Percentiles rank a stretch among this genome's conserved stretches.
These are phyloP conservation scores for Xylaria longipes DNA, from an alignment of 495 filamentous ascomycete genomes.

Conservation along the genomic window DNA sequence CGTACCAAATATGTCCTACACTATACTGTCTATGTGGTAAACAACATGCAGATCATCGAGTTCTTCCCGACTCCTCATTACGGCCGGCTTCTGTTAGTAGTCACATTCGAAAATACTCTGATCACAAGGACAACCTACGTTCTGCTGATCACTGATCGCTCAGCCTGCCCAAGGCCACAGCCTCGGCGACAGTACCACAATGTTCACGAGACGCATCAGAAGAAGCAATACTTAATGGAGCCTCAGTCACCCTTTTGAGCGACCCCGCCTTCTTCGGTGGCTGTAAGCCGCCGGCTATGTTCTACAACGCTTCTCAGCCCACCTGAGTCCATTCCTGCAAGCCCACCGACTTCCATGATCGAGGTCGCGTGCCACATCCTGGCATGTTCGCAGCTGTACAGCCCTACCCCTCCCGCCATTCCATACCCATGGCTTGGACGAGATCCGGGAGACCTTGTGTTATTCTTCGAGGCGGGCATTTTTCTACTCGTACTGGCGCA, in stretches of 20 bases:
- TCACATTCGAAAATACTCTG: constrained; percentile 1
- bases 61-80: background rate
- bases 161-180: background rate
- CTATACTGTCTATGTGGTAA: background rate
- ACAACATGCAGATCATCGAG: background rate
- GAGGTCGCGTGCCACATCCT: constrained; percentile 6
- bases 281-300: background rate
- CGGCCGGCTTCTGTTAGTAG: background rate
- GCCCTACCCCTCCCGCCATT: background rate
- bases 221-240: constrained; percentile 10
- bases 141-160: constrained; percentile 15
- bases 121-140: constrained; percentile 7
- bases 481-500: no score
- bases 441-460: background rate
- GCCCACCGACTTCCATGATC: background rate
- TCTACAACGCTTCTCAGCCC: background rate
- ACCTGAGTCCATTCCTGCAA: constrained; percentile 4
- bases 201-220: background rate
- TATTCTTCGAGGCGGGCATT: background rate
- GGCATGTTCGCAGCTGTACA: background rate
- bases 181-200: constrained; percentile 3
- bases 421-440: background rate
- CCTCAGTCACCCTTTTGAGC: background rate
- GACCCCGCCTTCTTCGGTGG: background rate
- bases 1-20: background rate